phyloP scores from a whole-genome alignment of 2,329 filamentous ascomycete species.

The Penicillium brevicompactum region DNA sequence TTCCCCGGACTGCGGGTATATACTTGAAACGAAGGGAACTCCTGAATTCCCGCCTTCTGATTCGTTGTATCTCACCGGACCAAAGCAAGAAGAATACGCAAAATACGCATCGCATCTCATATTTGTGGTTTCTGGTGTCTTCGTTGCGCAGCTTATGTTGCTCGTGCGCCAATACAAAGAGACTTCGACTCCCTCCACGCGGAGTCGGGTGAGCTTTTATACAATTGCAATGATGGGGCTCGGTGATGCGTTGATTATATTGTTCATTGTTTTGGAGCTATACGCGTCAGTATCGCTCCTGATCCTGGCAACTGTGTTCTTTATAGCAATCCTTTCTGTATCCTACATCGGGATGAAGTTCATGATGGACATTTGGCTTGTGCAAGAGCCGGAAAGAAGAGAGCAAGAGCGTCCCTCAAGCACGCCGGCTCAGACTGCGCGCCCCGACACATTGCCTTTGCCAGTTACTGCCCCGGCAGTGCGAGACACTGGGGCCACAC shows the following conservation, averaged over 20 bases:
- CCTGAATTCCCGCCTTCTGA: conserved; percentile 57
- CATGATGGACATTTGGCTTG: conserved; percentile 67
- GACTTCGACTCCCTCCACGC: conserved; percentile 64
- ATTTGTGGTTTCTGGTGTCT: conserved; percentile 53
- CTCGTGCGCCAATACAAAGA: conserved; percentile 66
- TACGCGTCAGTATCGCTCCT: conserved; percentile 59
- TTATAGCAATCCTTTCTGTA: conserved; percentile 62
- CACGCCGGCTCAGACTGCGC: conserved; percentile 31
- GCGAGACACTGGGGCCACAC: conserved; percentile 52
- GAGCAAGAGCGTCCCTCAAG: conserved; percentile 33
- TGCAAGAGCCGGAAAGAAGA: conserved; percentile 53
- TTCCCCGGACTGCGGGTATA: conserved; percentile 68
- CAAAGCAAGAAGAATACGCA: conserved; percentile 59
- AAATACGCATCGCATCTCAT: conserved; percentile 56
- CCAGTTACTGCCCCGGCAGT: conserved; percentile 53
- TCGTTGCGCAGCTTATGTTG: conserved; percentile 57
- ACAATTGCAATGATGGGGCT: conserved; percentile 63
- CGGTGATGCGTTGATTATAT: conserved; percentile 62
- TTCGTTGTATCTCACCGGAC: conserved; percentile 56
- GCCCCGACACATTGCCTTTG: conserved; percentile 47
- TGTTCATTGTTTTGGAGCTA: conserved; percentile 58
- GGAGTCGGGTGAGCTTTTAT: conserved; percentile 66
- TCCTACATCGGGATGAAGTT: conserved; percentile 67
- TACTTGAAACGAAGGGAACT: conserved; percentile 62
- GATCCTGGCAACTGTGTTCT: conserved; percentile 58